Evolutionary conservation across 495 filamentous ascomycete genomes (phyloP), one percentile per base, ranked within the genome.

Genomic region (Podospora australis): DNA sequence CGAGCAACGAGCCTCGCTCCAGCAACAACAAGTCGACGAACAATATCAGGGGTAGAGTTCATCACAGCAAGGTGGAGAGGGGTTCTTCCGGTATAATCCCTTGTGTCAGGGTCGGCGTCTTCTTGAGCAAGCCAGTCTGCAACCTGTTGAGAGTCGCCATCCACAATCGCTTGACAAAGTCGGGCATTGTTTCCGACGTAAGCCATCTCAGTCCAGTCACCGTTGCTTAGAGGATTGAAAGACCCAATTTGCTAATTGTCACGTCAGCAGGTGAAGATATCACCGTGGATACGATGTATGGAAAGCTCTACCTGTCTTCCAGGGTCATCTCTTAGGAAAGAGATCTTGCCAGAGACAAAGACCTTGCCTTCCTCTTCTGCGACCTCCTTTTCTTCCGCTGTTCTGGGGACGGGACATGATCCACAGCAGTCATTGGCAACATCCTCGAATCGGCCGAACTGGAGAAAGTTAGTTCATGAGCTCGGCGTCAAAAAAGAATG

Each of bases 161-260:
- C 79, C 6, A 87, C 78, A 29, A 94, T 91, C 1, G 83, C 83
- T 53, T 88, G 79, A 57, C 84, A 91, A 4, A 94, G 70, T 11
- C 72, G 66, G 20, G 75, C 79, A 5, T 82, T 87, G 51, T 83
- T 81, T 21, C 83, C 84, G 36, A 90, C 72, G 58, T 90, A 94
- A 0, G 85, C 75, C 81, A 79, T 78, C 58, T 85, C 82, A 5
- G 86, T 90, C 83, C 87, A 94, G 55, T 90, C 86, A 32, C 84
- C 78, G 3, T 86, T 83, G 0, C 82, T 88, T 21, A 90, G 78
- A 1, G 87, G 87, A 53, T 90, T 83, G 70, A 92, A 92, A 9
- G 72, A 77, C 23, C 79, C 78, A 43, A 77, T 78, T 63, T n/a
- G n/a, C n/a, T n/a, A n/a, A n/a, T n/a, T n/a, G n/a, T n/a, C n/a